Evolutionary conservation across 306 rosid genomes (phyloP), one percentile per base, ranked within the genome.

Genomic region (Dryas octopetala): DNA sequence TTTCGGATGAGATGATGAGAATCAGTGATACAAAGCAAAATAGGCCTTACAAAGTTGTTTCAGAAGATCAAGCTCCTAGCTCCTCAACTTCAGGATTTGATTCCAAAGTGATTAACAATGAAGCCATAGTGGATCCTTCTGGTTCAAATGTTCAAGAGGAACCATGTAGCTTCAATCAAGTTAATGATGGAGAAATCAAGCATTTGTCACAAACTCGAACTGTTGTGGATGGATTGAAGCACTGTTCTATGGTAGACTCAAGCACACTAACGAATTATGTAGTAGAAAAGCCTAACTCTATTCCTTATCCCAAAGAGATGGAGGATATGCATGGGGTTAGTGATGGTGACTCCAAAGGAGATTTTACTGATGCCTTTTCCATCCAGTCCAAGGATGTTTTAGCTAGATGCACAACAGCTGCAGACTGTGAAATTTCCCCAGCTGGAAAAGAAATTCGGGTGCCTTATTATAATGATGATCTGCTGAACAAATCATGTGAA

Each of bases 131-230:
- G 80, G 84, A 49, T 7, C 77, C 65, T 69, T 76, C 66, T 71
- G 52, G 78, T 81, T 76, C 85, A 61, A 77, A 68, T 62, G 66
- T 68, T 74, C 80, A 82, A 12, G 85, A 84, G 76, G 89, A 74
- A 57, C 85, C 77, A 0, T 71, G 79, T 74, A 63, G 43, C 64
- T 69, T 74, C n/a, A 74, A 70, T 17, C 50, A 80, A 61, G 82
- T 79, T 68, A 73, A 65, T 78, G 77, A 63, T 53, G 87, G 68
- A 71, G 89, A 87, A 52, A 66, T 75, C 71, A 83, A 70, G 61
- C 84, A 76, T 40, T 68, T 62, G 50, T 76, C 68, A 3, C 43
- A 76, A 66, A 86, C 68, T 69, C 78, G 63, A 75, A 55, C 68
- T 38, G 40, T 17, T 13, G 68, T 75, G 78, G 82, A 79, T 65